phyloP scores from a whole-genome alignment of 352 stramenopile species.

The Phytophthora idaei region DNA sequence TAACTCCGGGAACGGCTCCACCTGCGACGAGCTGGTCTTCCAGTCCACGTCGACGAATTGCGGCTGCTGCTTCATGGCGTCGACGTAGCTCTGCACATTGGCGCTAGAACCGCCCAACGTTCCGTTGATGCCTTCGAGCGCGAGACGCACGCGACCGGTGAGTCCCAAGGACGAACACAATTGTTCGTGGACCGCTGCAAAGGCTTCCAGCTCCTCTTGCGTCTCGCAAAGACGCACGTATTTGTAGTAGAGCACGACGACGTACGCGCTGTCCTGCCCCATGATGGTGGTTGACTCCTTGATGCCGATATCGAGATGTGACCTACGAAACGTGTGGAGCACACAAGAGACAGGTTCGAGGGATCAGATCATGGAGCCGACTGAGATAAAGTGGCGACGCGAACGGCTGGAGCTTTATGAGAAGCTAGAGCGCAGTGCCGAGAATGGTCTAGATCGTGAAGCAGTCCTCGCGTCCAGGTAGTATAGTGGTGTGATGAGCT shows the following conservation, averaged over 20 bases:
- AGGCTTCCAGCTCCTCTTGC: slow-evolving; percentile 37
- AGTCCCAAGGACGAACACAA: slow-evolving; percentile 64
- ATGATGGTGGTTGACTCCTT: slow-evolving; percentile 7
- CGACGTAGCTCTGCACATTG: slow-evolving; percentile 70
- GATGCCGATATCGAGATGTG: slow-evolving; percentile 18
- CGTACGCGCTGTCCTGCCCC: slow-evolving; percentile 37
- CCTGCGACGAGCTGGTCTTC: slow-evolving; percentile 70
- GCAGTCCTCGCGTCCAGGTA: slow-evolving; percentile 40
- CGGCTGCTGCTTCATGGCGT: slow-evolving; percentile 45
- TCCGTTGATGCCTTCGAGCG: slow-evolving; percentile 87
- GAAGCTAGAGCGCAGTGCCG: slow-evolving; percentile 28
- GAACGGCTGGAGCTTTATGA: slow-evolving; percentile 36
- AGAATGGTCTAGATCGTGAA: slow-evolving; percentile 37
- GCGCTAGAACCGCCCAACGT: slow-evolving; percentile 60
- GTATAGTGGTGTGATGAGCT: no score
- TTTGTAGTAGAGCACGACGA: slow-evolving; percentile 87
- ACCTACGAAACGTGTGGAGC: slow-evolving; percentile 12
- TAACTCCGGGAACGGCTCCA: slow-evolving; percentile 67
- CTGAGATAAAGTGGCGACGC: slow-evolving; percentile 39
- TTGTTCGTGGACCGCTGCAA: slow-evolving; percentile 48
- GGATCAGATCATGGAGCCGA: slow-evolving; percentile 20
- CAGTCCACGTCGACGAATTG: slow-evolving; percentile 70
- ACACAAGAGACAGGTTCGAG: slow-evolving; percentile 19
- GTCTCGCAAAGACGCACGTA: slow-evolving; percentile 69
- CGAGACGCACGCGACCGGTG: slow-evolving; percentile 75